phyloP scores from a whole-genome alignment of 345 rosid genomes.

The Euclidium syriacum region DNA sequence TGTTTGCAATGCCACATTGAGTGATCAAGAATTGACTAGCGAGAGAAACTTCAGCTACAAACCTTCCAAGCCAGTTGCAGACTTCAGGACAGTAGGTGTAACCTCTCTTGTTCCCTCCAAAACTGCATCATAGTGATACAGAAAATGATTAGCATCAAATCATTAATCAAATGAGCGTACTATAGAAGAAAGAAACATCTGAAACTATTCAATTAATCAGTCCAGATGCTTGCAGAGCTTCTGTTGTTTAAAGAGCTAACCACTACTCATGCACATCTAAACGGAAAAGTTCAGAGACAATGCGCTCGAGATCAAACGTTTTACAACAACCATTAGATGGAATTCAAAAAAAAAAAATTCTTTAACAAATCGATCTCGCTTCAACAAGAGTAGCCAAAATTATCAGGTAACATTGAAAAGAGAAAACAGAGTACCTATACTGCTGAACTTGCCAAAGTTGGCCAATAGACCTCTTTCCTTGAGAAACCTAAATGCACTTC shows the following conservation, averaged over 20 bases:
- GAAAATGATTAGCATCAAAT: neutral
- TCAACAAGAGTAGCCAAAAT: too few species aligned
- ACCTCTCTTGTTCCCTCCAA: constrained; percentile 83
- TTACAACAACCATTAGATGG: neutral
- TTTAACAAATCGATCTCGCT: neutral
- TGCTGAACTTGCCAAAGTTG: constrained; percentile 64
- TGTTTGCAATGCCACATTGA: neutral
- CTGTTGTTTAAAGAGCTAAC: too few species aligned
- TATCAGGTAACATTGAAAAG: too few species aligned
- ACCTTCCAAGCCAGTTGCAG: constrained; percentile 92
- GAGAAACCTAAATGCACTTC: constrained; percentile 59
- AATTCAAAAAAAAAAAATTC: neutral
- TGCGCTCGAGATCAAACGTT: too few species aligned
- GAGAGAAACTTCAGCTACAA: neutral
- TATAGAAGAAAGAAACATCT: neutral
- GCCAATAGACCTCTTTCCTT: constrained; percentile 60
- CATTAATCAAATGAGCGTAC: neutral
- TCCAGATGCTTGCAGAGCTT: neutral
- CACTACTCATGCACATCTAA: neutral
- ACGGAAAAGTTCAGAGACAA: neutral
- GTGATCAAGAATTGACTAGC: neutral
- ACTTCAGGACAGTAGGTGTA: constrained; percentile 63
- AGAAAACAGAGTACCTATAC: constrained; percentile 43
- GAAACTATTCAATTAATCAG: neutral
- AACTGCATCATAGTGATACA: constrained; percentile 37